These are phyloP conservation scores for Hyphodiscus sp. DNA, from an alignment of 2,329 filamentous ascomycete genomes.

Conservation along the genomic window DNA sequence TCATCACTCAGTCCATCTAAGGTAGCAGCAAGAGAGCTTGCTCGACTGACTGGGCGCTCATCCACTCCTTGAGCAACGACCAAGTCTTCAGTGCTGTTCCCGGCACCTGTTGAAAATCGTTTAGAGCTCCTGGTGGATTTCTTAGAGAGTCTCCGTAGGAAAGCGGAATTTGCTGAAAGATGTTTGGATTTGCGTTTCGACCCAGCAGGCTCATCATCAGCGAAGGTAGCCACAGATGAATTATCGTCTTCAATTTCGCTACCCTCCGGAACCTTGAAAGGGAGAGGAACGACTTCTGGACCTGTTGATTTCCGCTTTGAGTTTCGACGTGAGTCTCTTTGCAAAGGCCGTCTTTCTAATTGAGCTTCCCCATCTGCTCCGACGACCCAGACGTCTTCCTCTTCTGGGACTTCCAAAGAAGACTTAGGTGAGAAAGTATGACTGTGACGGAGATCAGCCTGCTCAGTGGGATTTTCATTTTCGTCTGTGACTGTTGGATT, in stretches of 20 bases:
- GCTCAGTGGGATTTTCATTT: conserved; percentile 43
- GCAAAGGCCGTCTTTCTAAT: conserved; percentile 24
- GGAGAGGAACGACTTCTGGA: conserved; percentile 57
- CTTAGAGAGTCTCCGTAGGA: conserved; percentile 22
- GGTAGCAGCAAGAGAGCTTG: conserved; percentile 50
- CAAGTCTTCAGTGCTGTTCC: conserved; percentile 37
- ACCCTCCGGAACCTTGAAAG: conserved; percentile 51
- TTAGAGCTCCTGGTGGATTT: conserved; percentile 22
- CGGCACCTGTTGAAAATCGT: conserved; percentile 19
- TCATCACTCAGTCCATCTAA: conserved; percentile 44
- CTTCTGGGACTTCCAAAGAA: conserved; percentile 25
- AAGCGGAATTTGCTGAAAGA: conserved; percentile 42
- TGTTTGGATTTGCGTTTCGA: conserved; percentile 46
- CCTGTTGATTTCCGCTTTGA: conserved; percentile 32
- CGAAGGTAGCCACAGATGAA: conserved; percentile 66
- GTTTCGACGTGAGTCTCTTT: conserved; percentile 23
- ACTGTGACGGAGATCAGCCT: conserved; percentile 45
- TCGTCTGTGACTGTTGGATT: conserved; percentile 15
- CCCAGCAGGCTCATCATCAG: conserved; percentile 52
- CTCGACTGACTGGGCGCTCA: conserved; percentile 30
- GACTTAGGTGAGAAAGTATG: conserved; percentile 10
- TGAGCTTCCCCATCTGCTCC: conserved; percentile 29
- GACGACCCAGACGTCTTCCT: conserved; percentile 29
- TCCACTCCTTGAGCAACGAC: conserved; percentile 31
- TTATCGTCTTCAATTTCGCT: conserved; percentile 41